Base-by-base conservation (phyloP, 331 rosid species). In the Rosa hybrid region DNA sequence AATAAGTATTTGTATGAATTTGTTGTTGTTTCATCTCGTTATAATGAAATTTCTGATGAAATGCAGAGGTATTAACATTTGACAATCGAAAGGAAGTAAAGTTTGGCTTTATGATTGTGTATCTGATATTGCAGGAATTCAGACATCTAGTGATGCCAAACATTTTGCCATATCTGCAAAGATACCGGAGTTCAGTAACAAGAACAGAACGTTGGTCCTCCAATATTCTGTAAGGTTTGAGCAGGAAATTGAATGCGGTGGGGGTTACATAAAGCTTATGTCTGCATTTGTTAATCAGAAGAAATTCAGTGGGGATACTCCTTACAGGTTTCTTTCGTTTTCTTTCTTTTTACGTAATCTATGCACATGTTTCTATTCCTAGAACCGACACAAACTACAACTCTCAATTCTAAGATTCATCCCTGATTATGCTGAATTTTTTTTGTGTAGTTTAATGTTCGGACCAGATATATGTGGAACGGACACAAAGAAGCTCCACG, bases 401-500 rank as follows among this genome's bases (percentile, higher is more conserved):
- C 53, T 27, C 76, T 83, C 73, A 49, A 25, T 51, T 82, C 20
- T 65, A 41, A 41, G 6, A 65, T 59, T 50, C 14, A 38, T 78
- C 38, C 49, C 16, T 79, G 38, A 41, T 74, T 12, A 77, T 82
- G 83, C 78, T 76, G 76, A 45, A 68, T 80, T 82, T 83, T 77
- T 4, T 68, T 69, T 78, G 60, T 89, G 70, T 25, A 93, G 97
- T 78, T 65, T 93, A 41, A 93, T 93, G 98, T 93, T 93, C 79
- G 98, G 98, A 81, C 98, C 98, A 53, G 98, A 93, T 87, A 12
- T 93, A 73, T 93, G 98, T 60, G 97, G 98, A 75, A 91, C 97
- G 0, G 92, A 93, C 79, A 88, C 93, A 50, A 93, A 93, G 92
- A 93, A 91, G 84, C 97, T 93, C 79, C 98, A 93, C 62, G 84